A percentile compares a stretch with the other conserved stretches of the same genome.
These are phyloP conservation scores for Trametes gibbosa DNA, from an alignment of 768 basidiomycete species.

Conservation along the genomic window DNA sequence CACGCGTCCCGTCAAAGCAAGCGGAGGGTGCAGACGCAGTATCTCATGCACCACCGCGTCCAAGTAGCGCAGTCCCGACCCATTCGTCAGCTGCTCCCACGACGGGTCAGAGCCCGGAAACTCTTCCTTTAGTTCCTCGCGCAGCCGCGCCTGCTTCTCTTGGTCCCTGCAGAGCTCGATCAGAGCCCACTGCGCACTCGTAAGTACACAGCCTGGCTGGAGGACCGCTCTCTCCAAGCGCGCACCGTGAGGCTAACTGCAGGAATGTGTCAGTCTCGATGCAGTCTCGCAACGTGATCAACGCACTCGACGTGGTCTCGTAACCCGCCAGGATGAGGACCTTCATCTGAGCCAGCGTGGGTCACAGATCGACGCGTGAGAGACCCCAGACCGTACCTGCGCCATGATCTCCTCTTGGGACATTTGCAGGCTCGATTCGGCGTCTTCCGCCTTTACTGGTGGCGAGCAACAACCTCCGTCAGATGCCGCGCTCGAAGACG, in stretches of 20 bases:
- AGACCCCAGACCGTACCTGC: conserved; percentile 25
- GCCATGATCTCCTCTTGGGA: conserved; percentile 42
- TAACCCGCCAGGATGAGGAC: conserved; percentile 44
- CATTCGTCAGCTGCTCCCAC: conserved; percentile 50
- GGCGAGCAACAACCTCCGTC: not conserved
- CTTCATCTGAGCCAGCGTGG: conserved; percentile 30
- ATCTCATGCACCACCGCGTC: conserved; percentile 49
- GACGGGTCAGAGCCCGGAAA: conserved; percentile 46
- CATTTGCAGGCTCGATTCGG: conserved; percentile 31
- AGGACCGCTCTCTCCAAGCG: not conserved
- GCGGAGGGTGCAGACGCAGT: conserved; percentile 43
- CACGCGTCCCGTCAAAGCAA: conserved; percentile 35
- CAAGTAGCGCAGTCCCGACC: conserved; percentile 45
- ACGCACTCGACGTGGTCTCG: conserved; percentile 48
- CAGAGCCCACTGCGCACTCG: conserved; percentile 46
- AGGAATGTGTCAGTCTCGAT: not conserved
- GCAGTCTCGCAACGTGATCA: not conserved
- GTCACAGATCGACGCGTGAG: not conserved
- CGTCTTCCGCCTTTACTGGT: conserved; percentile 37
- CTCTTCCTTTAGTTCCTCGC: conserved; percentile 43
- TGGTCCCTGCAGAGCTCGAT: conserved; percentile 50
- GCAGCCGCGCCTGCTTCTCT: conserved; percentile 45
- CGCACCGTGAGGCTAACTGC: conserved; percentile 25
- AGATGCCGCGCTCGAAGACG: not conserved
- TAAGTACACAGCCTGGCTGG: not conserved